phyloP scores from a whole-genome alignment of 306 rosid genomes.

The Cucurbita maxima region DNA sequence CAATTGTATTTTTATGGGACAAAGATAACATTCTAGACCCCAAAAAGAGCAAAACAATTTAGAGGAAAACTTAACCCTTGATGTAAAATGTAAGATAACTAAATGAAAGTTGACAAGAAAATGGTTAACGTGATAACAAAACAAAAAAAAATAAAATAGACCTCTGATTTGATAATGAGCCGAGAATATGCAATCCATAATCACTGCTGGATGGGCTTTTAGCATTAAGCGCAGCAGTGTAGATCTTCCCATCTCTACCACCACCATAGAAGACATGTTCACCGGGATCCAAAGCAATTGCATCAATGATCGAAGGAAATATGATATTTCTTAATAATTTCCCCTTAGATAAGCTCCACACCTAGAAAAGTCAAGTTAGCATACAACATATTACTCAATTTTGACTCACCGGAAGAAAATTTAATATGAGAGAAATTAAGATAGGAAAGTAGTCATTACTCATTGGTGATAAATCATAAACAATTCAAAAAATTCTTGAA shows the following conservation, averaged over 20 bases:
- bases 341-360: conserved; percentile 62
- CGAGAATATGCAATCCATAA: conserved; percentile 44
- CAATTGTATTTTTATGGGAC: too few species aligned
- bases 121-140: too few species aligned
- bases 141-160: conserved; percentile 12
- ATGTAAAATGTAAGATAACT: neutral
- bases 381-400: neutral
- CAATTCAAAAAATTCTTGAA: neutral
- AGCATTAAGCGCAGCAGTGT: conserved; percentile 46
- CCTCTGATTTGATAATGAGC: conserved; percentile 65
- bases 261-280: conserved; percentile 70
- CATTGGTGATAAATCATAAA: neutral
- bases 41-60: neutral
- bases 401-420: neutral
- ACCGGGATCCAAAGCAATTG: conserved; percentile 62
- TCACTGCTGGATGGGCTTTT: conserved; percentile 24
- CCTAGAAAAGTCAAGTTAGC: conserved; percentile 19
- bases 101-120: too few species aligned
- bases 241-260: conserved; percentile 60
- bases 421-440: neutral
- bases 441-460: neutral
- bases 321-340: conserved; percentile 43
- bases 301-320: conserved; percentile 37
- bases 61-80: conserved; percentile 6
- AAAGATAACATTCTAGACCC: neutral